Percentiles rank a stretch among this genome's conserved stretches.
phyloP scores from a whole-genome alignment of 352 stramenopile genomes.

The Phytophthora boehmeriae region DNA sequence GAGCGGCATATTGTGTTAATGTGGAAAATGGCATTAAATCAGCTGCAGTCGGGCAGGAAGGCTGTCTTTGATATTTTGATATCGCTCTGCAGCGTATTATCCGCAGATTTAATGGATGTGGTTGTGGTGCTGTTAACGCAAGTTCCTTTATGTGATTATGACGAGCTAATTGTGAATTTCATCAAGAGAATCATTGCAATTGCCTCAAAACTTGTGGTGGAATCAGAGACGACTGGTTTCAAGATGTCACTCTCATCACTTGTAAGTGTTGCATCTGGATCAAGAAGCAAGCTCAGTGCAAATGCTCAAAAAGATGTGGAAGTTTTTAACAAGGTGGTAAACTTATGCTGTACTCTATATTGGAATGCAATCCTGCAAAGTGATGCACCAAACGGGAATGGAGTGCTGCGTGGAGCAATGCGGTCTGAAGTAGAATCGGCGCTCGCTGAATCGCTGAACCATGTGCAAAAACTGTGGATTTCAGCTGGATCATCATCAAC shows the following conservation, averaged over 20 bases:
- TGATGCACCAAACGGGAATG: conserved; percentile 22
- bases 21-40: conserved; percentile 75
- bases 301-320: conserved; percentile 75
- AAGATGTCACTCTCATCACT: conserved; percentile 80
- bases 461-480: conserved; percentile 71
- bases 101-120: conserved; percentile 77
- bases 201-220: conserved; percentile 70
- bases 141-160: conserved; percentile 71
- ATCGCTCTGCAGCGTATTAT: conserved; percentile 64
- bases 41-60: conserved; percentile 73
- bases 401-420: conserved; percentile 37
- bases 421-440: conserved; percentile 56
- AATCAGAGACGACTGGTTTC: conserved; percentile 63
- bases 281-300: conserved; percentile 47
- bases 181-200: conserved; percentile 81
- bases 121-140: conserved; percentile 78
- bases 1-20: conserved; percentile 75
- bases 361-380: conserved; percentile 73
- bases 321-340: conserved; percentile 75
- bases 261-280: conserved; percentile 58
- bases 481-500: conserved; percentile 48
- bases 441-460: conserved; percentile 75
- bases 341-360: conserved; percentile 73
- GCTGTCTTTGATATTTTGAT: conserved; percentile 79
- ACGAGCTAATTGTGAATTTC: conserved; percentile 80